A percentile compares a stretch with the other conserved stretches of the same genome.
Conservation (phyloP, 805 yeast genomes). For the Lipomyces sp. region DNA sequence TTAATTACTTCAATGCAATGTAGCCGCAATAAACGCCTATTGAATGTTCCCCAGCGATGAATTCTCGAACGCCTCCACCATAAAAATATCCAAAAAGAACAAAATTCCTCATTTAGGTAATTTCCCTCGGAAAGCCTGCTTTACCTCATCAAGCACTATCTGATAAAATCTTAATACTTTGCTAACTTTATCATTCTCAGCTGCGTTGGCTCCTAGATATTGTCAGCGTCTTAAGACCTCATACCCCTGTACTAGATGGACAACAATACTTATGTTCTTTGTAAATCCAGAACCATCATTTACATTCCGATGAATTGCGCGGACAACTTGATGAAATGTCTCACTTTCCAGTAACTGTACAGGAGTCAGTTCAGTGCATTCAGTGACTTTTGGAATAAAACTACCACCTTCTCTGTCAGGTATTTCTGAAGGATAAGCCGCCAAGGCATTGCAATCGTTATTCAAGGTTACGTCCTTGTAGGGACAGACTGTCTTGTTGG, state of each 20-base stretch:
- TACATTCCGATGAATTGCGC: constrained; percentile 20
- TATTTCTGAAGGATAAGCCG: constrained; percentile 15
- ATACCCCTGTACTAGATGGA: neutral
- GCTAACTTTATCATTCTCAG: constrained; percentile 17
- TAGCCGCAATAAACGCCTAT: neutral
- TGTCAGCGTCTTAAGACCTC: neutral
- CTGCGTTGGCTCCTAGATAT: constrained; percentile 10
- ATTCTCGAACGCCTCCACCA: neutral
- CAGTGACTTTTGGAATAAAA: neutral
- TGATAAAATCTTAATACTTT: constrained; percentile 22
- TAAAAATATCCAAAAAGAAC: neutral
- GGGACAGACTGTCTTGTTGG: neutral
- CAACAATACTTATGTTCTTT: constrained; percentile 21
- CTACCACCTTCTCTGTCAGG: constrained; percentile 23
- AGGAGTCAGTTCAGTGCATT: neutral
- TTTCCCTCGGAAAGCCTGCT: constrained; percentile 26
- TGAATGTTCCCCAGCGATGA: neutral
- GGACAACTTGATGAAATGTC: constrained; percentile 27
- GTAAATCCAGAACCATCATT: constrained; percentile 18
- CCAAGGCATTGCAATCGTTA: constrained; percentile 25
- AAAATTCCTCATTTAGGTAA: constrained; percentile 12
- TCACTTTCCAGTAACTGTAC: constrained; percentile 28
- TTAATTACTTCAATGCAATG: neutral
- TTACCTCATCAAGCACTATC: constrained; percentile 28
- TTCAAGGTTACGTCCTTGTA: neutral